phyloP scores from a whole-genome alignment of 306 rosid species.

The Nissolia schottii region DNA sequence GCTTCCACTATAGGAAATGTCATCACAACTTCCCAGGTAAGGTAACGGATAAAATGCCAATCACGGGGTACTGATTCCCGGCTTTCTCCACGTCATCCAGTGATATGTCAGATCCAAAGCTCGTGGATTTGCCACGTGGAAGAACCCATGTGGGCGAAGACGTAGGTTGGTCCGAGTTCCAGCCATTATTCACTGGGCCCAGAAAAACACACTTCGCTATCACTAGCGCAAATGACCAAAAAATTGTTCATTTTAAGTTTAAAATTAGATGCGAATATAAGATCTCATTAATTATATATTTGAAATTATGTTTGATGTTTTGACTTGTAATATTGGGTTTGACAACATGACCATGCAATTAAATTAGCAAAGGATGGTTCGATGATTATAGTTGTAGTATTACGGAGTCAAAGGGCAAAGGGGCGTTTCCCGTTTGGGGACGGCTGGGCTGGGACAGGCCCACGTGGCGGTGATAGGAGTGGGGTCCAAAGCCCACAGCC shows the following conservation, averaged over 20 bases:
- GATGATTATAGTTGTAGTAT: background rate
- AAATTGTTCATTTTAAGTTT: background rate
- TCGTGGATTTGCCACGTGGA: constrained; percentile 14
- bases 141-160: constrained; percentile 23
- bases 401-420: constrained; percentile 3
- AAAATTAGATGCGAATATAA: background rate
- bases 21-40: constrained; percentile 23
- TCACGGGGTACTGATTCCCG: background rate
- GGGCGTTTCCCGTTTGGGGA: background rate
- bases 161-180: constrained; percentile 34
- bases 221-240: background rate
- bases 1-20: background rate
- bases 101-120: constrained; percentile 26
- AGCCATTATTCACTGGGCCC: constrained; percentile 24
- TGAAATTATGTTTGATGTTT: background rate
- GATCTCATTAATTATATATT: background rate
- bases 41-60: background rate
- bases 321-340: background rate
- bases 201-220: background rate
- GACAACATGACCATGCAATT: background rate
- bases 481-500: constrained; percentile 40
- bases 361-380: background rate
- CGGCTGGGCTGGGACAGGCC: constrained; percentile 18
- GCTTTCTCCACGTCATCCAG: constrained; percentile 24
- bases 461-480: constrained; percentile 54